Conservation (phyloP, 2,329 filamentous ascomycete genomes). For the Epichloe baconii region DNA sequence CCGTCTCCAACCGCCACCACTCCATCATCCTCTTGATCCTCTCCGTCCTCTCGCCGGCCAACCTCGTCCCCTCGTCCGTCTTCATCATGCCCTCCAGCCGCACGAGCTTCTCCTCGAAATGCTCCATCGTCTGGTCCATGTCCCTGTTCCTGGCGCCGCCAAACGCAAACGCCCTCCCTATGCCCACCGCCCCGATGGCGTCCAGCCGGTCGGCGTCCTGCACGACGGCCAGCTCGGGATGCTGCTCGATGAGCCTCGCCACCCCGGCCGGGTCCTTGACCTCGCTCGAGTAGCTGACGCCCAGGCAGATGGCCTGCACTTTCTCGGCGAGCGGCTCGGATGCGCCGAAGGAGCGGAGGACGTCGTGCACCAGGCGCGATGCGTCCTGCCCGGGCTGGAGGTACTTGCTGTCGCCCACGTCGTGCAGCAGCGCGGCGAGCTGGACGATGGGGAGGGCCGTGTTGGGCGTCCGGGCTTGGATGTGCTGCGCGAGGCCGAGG, state of each 20-base stretch:
- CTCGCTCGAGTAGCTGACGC: slow-evolving; percentile 70
- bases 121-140: slow-evolving; percentile 54
- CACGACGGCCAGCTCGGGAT: slow-evolving; percentile 58
- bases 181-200: slow-evolving; percentile 74
- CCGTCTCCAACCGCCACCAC: slow-evolving; percentile 45
- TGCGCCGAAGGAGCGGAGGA: slow-evolving; percentile 46
- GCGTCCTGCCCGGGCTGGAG: slow-evolving; percentile 41
- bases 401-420: slow-evolving; percentile 82
- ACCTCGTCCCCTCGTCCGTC: slow-evolving; percentile 38
- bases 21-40: slow-evolving; percentile 38
- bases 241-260: slow-evolving; percentile 41
- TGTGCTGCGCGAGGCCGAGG: slow-evolving; percentile 54
- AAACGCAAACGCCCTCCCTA: slow-evolving; percentile 53
- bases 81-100: slow-evolving; percentile 54
- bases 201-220: slow-evolving; percentile 93
- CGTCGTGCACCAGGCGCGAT: slow-evolving; percentile 38
- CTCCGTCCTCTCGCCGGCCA: slow-evolving; percentile 41
- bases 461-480: slow-evolving; percentile 38
- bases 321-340: slow-evolving; percentile 43
- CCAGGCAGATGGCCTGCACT: slow-evolving; percentile 59
- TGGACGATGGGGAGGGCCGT: slow-evolving; percentile 38
- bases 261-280: slow-evolving; percentile 49
- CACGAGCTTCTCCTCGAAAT: slow-evolving; percentile 67
- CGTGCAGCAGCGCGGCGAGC: slow-evolving; percentile 68
- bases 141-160: slow-evolving; percentile 49